Conservation (phyloP, 139 green algal species). For the Nannochloris sp. region DNA sequence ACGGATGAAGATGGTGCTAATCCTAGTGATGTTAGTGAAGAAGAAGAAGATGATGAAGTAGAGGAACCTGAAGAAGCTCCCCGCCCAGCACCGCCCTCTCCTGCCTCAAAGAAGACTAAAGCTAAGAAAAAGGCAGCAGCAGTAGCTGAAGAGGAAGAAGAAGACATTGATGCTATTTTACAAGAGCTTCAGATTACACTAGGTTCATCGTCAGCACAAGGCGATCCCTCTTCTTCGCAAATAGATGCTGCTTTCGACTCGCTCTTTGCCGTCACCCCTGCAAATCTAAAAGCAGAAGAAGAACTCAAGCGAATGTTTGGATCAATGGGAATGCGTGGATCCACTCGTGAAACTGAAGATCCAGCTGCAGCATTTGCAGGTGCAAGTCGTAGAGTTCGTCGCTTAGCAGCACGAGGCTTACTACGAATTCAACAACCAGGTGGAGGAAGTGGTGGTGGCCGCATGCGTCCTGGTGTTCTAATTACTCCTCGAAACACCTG, state of each 20-base stretch:
- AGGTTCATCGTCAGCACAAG: background rate
- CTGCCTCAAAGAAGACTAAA: background rate
- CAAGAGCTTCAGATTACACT: conserved; percentile 51
- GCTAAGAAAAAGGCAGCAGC: background rate
- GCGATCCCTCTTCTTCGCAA: too few relatives aligned
- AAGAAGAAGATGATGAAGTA: background rate
- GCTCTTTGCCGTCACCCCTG: conserved; percentile 56
- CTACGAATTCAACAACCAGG: conserved; percentile 20
- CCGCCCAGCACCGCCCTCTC: background rate
- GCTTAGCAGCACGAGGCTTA: conserved; percentile 28
- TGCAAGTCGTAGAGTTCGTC: conserved; percentile 8
- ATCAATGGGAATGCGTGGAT: conserved; percentile 47
- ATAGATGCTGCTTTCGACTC: background rate
- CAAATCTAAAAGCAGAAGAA: conserved; percentile 53
- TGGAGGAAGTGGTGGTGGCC: too few relatives aligned
- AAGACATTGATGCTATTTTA: conserved; percentile 61
- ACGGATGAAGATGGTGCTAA: conserved; percentile 36
- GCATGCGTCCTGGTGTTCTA: conserved; percentile 44
- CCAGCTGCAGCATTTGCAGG: conserved; percentile 1
- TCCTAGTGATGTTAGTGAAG: background rate
- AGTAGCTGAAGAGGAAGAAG: conserved; percentile 23
- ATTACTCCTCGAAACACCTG: conserved; percentile 62
- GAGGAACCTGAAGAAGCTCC: background rate
- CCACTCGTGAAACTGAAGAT: conserved; percentile 31
- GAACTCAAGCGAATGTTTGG: conserved; percentile 84